Evolutionary conservation across 495 filamentous ascomycete genomes (phyloP).

Genomic region (Aspergillus haitiensis): DNA sequence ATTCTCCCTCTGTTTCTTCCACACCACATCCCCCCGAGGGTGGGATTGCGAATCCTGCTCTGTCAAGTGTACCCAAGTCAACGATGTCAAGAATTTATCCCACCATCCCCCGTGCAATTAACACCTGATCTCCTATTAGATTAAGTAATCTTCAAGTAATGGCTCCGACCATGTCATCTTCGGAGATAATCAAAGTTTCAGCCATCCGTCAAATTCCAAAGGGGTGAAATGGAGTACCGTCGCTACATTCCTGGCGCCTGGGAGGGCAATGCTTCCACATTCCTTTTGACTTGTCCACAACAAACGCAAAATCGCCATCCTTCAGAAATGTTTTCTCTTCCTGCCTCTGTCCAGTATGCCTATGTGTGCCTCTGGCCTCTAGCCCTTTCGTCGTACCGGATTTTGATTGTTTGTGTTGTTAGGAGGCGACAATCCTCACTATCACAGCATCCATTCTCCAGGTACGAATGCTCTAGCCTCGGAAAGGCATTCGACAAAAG

Average conservation of each 20-base stretch:
- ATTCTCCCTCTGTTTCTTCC: too few species aligned
- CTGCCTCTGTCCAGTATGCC: constrained; percentile 17
- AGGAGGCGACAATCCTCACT: constrained; percentile 1
- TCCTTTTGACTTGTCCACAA: constrained; percentile 38
- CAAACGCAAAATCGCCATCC: constrained; percentile 29
- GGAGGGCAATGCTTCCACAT: constrained; percentile 39
- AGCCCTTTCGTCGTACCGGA: constrained; percentile 10
- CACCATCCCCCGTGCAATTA: not conserved
- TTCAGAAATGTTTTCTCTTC: constrained; percentile 4
- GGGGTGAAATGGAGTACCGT: constrained; percentile 7
- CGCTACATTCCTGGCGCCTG: constrained; percentile 37
- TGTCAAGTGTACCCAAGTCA: not conserved
- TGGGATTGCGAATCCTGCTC: too few species aligned
- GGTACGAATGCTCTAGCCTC: not conserved
- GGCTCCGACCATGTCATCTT: not conserved
- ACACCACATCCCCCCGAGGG: too few species aligned
- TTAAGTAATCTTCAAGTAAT: constrained; percentile 3
- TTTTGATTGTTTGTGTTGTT: constrained; percentile 1
- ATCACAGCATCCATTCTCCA: constrained; percentile 1
- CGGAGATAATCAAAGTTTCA: constrained; percentile 2
- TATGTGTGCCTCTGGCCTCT: constrained; percentile 20
- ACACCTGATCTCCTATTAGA: not conserved
- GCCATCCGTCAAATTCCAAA: not conserved
- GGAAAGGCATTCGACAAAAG: not conserved
- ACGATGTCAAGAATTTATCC: not conserved